phyloP scores from a whole-genome alignment of 768 basidiomycete genomes.

The Tylopilus felleus region DNA sequence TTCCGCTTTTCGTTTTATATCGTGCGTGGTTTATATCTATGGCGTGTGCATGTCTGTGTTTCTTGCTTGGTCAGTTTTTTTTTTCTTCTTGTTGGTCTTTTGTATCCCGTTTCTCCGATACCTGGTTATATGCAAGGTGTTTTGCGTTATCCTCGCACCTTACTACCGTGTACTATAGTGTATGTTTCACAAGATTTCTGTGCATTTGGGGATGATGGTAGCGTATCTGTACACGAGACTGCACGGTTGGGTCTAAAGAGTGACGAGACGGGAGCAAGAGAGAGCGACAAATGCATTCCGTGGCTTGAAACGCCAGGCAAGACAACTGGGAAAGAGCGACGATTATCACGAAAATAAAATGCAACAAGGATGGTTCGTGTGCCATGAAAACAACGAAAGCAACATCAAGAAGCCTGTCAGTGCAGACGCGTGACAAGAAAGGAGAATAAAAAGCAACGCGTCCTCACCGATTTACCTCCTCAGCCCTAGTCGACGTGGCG shows the following conservation, averaged over 20 bases:
- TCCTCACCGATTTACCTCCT: constrained; percentile 5
- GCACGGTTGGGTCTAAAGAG: background rate
- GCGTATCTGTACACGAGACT: no score
- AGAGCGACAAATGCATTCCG: background rate
- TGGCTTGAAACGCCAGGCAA: background rate
- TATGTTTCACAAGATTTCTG: background rate
- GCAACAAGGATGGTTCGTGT: constrained; percentile 2
- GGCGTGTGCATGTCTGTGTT: background rate
- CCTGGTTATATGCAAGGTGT: background rate
- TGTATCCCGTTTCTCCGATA: background rate
- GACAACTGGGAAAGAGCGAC: background rate
- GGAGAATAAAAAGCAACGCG: background rate
- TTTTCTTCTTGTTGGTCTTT: background rate
- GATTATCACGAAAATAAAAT: background rate
- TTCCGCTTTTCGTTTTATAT: background rate
- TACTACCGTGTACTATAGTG: background rate
- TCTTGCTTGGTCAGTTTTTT: background rate
- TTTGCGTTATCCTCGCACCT: background rate
- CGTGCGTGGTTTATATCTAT: background rate
- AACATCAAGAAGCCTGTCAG: background rate
- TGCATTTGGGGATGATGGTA: no score
- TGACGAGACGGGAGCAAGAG: background rate
- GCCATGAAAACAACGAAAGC: constrained; percentile 6
- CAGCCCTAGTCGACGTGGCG: constrained; percentile 8
- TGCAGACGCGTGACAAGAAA: background rate